These are phyloP conservation scores for Moesziomyces sp. DNA, from an alignment of 1,284 basidiomycete genomes.

Conservation along the genomic window DNA sequence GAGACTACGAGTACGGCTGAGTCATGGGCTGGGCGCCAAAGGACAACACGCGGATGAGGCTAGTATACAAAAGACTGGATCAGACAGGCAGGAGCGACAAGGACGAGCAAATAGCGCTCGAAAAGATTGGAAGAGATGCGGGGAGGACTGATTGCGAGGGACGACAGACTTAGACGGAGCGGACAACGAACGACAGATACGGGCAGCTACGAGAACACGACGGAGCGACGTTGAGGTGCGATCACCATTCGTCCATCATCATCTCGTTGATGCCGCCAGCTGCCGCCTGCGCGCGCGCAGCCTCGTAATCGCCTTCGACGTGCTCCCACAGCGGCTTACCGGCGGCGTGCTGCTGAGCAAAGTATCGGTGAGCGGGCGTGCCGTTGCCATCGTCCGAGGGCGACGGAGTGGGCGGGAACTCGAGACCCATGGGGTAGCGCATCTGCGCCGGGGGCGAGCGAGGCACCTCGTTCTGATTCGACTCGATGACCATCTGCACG, in stretches of 20 bases:
- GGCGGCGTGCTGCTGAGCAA: conserved; percentile 19
- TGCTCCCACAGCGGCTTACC: conserved; percentile 42
- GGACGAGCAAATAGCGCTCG: background rate
- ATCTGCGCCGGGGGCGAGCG: conserved; percentile 36
- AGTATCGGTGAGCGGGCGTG: conserved; percentile 15
- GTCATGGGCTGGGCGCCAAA: too few species aligned
- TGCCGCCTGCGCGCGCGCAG: conserved; percentile 11
- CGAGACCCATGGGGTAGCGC: conserved; percentile 38
- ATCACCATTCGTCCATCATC: conserved; percentile 52
- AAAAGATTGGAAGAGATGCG: background rate
- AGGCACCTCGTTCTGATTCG: conserved; percentile 35
- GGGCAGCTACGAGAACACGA: background rate
- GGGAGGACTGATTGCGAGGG: background rate
- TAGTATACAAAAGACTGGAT: background rate
- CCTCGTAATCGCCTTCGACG: conserved; percentile 38
- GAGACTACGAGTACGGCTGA: background rate
- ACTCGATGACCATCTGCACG: conserved; percentile 48
- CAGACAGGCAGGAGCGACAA: background rate
- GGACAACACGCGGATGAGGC: background rate
- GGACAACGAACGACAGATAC: background rate
- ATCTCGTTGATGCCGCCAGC: conserved; percentile 37
- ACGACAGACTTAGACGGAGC: background rate
- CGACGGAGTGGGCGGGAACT: conserved; percentile 45
- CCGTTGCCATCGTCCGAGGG: conserved; percentile 43
- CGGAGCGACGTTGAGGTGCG: background rate